phyloP scores from a whole-genome alignment of 1,139 yeast genomes.

The Hansenula sp. region DNA sequence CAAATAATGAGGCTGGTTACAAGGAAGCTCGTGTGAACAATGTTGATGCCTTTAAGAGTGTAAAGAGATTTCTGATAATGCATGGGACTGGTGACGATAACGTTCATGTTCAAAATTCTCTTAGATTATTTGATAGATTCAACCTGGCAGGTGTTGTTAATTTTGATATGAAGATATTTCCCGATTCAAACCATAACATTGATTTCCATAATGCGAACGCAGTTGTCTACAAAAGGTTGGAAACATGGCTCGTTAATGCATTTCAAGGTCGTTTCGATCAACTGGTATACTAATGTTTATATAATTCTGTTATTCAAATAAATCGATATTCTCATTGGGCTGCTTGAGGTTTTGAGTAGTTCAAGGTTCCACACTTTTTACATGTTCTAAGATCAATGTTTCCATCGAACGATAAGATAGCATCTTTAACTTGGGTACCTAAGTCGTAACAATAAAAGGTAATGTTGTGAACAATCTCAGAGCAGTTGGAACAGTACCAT shows the following conservation, averaged over 20 bases:
- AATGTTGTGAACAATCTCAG: conserved; percentile 59
- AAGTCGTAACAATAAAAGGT: conserved; percentile 76
- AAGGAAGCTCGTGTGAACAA: conserved; percentile 37
- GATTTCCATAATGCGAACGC: conserved; percentile 64
- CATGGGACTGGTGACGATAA: conserved; percentile 93
- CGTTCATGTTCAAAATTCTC: conserved; percentile 80
- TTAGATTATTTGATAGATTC: conserved; percentile 62
- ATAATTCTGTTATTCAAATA: neutral
- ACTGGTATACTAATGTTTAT: neutral
- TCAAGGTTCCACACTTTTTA: conserved; percentile 65
- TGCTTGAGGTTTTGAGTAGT: conserved; percentile 53
- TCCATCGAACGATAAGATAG: conserved; percentile 67
- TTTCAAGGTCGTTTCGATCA: conserved; percentile 41
- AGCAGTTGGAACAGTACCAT: conserved; percentile 83
- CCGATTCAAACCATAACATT: conserved; percentile 81
- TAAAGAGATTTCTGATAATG: conserved; percentile 65
- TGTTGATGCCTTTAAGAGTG: conserved; percentile 37
- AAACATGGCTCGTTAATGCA: conserved; percentile 59
- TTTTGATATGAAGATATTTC: conserved; percentile 77
- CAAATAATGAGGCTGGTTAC: conserved; percentile 48
- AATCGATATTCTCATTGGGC: neutral
- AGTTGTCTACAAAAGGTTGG: conserved; percentile 63
- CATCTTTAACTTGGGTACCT: conserved; percentile 88
- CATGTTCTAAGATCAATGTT: conserved; percentile 69
- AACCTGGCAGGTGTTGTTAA: conserved; percentile 61